Conservation (phyloP, 805 yeast species). For the Millerozyma miso region DNA sequence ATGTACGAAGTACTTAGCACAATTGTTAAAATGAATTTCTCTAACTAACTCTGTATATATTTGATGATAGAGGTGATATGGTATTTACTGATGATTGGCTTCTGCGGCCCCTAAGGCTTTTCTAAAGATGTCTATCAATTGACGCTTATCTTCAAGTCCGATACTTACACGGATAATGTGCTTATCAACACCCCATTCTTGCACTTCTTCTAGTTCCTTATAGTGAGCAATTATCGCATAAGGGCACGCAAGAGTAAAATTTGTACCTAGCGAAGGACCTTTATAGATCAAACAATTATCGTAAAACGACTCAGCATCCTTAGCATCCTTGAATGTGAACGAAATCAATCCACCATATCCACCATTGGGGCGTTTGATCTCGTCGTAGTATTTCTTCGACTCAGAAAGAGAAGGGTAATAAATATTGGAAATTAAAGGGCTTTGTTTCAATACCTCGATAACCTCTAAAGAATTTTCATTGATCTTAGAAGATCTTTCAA, state of each 20-base stretch:
- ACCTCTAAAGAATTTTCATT: constrained; percentile 55
- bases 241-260: constrained; percentile 85
- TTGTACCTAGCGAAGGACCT: constrained; percentile 90
- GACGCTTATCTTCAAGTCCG: constrained; percentile 73
- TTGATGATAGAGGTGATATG: neutral
- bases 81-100: constrained; percentile 2
- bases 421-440: constrained; percentile 56
- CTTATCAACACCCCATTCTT: constrained; percentile 77
- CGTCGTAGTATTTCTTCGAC: constrained; percentile 65
- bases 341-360: constrained; percentile 90
- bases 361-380: constrained; percentile 59
- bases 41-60: too few relatives aligned
- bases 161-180: constrained; percentile 76
- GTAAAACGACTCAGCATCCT: constrained; percentile 69
- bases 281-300: constrained; percentile 66
- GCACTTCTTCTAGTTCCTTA: constrained; percentile 73
- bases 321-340: constrained; percentile 59
- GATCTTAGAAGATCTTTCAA: constrained; percentile 52
- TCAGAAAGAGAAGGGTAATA: constrained; percentile 65
- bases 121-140: constrained; percentile 47
- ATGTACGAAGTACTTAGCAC: neutral
- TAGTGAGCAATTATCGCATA: constrained; percentile 85
- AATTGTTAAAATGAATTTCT: too few relatives aligned
- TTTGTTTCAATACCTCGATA: constrained; percentile 47
- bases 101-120: constrained; percentile 47